Percentiles rank a stretch among this genome's conserved stretches.
Conservation (phyloP, 441 rosid genomes). For the Iberis amara region DNA sequence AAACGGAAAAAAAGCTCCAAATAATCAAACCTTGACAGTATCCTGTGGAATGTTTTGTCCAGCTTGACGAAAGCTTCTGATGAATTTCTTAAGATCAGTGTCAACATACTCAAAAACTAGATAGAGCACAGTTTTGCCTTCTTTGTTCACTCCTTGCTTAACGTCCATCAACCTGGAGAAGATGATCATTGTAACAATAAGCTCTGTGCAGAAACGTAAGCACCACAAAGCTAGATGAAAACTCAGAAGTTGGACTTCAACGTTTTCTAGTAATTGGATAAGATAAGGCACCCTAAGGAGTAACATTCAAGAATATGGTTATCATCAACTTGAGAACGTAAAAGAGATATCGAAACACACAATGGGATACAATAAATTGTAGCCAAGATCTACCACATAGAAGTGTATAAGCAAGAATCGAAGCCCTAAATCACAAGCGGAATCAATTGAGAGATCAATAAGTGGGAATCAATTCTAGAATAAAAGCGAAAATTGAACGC, state of each 20-base stretch:
- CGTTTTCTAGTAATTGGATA: too few relatives aligned
- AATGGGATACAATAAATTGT: too few relatives aligned
- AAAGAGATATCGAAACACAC: neutral
- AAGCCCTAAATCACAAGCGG: too few relatives aligned
- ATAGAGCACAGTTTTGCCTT: slow-evolving; percentile 90
- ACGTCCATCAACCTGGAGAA: slow-evolving; percentile 75
- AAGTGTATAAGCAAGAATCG: too few relatives aligned
- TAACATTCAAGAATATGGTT: neutral
- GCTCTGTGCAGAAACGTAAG: neutral
- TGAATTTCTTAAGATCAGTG: slow-evolving; percentile 88
- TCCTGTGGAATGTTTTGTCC: slow-evolving; percentile 54
- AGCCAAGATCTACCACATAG: too few relatives aligned
- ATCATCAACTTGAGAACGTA: neutral
- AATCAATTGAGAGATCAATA: too few relatives aligned
- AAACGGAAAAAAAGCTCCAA: neutral
- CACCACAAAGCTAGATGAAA: neutral
- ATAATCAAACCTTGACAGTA: slow-evolving; percentile 49
- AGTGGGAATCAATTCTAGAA: neutral
- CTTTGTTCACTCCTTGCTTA: slow-evolving; percentile 79
- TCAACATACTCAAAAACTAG: slow-evolving; percentile 95
- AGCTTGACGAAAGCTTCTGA: slow-evolving; percentile 63
- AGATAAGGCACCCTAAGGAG: neutral
- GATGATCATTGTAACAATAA: slow-evolving; percentile 2
- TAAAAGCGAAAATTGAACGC: too few relatives aligned
- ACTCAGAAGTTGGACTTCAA: too few relatives aligned